Evolutionary conservation across 805 yeast genomes (phyloP), one percentile per base, ranked within the genome.

Genomic region (Isabelozyma pseudorhagii): DNA sequence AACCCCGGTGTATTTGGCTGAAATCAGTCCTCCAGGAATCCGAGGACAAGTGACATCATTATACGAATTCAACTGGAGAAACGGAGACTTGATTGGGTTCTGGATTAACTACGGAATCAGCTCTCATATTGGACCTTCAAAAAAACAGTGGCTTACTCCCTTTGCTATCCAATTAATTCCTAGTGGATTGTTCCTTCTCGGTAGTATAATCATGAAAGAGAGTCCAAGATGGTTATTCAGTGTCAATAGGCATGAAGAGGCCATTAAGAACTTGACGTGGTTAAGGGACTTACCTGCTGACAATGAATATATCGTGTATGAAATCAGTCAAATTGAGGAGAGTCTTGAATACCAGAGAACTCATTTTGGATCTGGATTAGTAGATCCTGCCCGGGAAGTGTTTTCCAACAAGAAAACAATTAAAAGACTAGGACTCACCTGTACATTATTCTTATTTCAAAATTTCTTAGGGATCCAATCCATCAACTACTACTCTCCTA

Each of bases 391-490:
- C 38, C 50, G 47, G 31, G 66, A 68, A 49, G 72, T 70, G 5
- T 65, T 69, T 44, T 50, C 50, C 17, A 63, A 66, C 58, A 51
- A 49, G 42, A 60, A 57, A 48, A 54, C 68, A 5, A 55, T 68
- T 31, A 52, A 54, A 48, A 52, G 74, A n/a, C 54, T 70, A 51
- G 40, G 59, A n/a, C 58, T 70, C 46, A 67, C 74, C 5, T 63
- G 69, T 48, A 44, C 62, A 6, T 59, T 71, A 42, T 68, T 69
- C 50, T 57, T 70, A 28, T 68, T 68, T 58, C 74, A 68, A 51
- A 71, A 69, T 58, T 69, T 71, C 52, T 60, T 69, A 58, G 75
- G 75, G 11, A 68, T 70, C 54, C 74, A 70, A 57, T 62, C 71
- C 8, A 69, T 70, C 54, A 70, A 70, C 56, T 69, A 69, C 54